Base-by-base conservation (phyloP, 2,329 filamentous ascomycete species). In the Teratosphaeriaceae sp. region DNA sequence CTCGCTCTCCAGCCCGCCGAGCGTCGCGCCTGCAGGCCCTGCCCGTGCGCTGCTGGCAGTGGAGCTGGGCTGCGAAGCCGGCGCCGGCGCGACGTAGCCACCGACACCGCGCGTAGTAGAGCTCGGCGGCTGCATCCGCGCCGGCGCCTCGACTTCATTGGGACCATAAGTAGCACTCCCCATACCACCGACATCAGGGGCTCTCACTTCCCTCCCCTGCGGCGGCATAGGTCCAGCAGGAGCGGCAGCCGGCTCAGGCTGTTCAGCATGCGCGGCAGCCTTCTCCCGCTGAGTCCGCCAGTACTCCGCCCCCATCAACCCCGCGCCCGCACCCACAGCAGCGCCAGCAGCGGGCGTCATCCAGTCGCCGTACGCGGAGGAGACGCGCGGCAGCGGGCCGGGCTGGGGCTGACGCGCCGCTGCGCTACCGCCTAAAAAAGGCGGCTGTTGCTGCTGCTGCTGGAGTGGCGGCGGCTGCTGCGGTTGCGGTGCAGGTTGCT, bases 331-430 rank as follows among this genome's bases (percentile, higher is more conserved):
- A 24, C 67, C 68, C 8, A 64, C 70, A 16, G 52, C 60, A 27
- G 59, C 63, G 5, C 48, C 60, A 11, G 67, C 69, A n/a, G 65
- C 66, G 24, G 72, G 72, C 18, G 66, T 70, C 64, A 79, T 71
- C 75, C 75, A 80, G 22, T 73, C 66, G 13, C 71, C 71, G 40
- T 67, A 61, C 19, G 45, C 64, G 48, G 66, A 73, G 46, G 65
- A 62, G 30, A 45, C 39, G 41, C 51, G 43, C 49, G 48, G 37
- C 40, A 48, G 44, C 44, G 46, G 42, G 11, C 27, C 26, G 23
- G 46, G 43, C 4, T 19, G 31, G 31, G n/a, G n/a, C 31, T 43
- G 31, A 12, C 38, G 48, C 18, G 20, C 41, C 37, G 44, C 51
- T 45, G 53, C 48, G 48, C 52, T 45, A 48, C 26, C 34, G 38